Percentiles rank a stretch among this genome's conserved stretches.
These are phyloP conservation scores for Sclerotinia trifoliorum DNA, from an alignment of 2,329 filamentous ascomycete genomes.

Conservation along the genomic window DNA sequence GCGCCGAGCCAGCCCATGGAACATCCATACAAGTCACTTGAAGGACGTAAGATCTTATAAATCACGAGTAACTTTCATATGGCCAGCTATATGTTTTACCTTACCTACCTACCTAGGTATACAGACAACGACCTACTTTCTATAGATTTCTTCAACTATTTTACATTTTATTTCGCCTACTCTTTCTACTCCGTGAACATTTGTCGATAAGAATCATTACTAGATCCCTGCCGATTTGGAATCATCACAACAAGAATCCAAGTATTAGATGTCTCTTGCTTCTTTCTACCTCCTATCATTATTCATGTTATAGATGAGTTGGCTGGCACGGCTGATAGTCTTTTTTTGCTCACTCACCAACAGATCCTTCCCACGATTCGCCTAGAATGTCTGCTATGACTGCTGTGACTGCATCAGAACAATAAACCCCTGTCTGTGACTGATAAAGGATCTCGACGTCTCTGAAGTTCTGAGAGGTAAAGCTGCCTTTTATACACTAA, in stretches of 20 bases:
- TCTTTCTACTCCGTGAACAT: background rate
- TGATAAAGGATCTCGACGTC: background rate
- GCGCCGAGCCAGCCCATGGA: conserved; percentile 3
- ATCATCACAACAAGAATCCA: background rate
- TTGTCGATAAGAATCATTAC: too few species aligned
- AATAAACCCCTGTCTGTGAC: background rate
- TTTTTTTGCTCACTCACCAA: background rate
- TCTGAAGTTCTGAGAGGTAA: background rate
- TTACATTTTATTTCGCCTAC: background rate
- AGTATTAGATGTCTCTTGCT: background rate
- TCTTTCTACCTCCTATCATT: background rate
- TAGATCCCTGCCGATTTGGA: background rate
- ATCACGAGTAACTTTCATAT: background rate
- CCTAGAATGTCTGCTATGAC: background rate
- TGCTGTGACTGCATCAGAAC: background rate
- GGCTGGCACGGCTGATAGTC: background rate
- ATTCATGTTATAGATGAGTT: background rate
- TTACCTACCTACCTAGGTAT: too few species aligned
- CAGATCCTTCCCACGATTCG: background rate
- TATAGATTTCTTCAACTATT: too few species aligned
- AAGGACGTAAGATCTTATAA: background rate
- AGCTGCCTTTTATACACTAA: background rate
- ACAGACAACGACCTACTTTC: too few species aligned
- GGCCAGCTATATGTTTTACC: background rate
- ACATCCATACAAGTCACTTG: background rate